Evolutionary conservation across 2,329 filamentous ascomycete genomes (phyloP), one percentile per base, ranked within the genome.

Genomic region (Graphilbum sp.): DNA sequence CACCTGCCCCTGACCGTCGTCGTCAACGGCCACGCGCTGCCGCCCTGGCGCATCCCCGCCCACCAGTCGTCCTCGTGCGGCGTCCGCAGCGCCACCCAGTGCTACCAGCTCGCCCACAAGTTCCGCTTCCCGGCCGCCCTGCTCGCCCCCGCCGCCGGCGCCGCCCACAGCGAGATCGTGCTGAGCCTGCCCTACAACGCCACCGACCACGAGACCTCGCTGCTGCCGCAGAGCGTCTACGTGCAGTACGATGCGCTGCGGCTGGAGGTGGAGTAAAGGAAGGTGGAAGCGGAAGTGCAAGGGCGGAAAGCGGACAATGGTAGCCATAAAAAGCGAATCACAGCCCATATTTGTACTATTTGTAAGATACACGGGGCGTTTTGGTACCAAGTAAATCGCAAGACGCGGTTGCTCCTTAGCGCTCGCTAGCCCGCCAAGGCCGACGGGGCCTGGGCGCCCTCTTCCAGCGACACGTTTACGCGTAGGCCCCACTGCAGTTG

Each of bases 201-300:
- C 1, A 76, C 68, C 4, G 61, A 75, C 45, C 65, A 66, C 15
- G 70, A 77, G 54, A 64, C 63, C 23, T 72, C 74, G 0, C 36
- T 76, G 34, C 15, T 35, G 34, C 6, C 34, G 20, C 13, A 16
- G 21, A 35, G 20, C 15, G 59, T 73, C 0, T 79, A 79, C 51
- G 65, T 79, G 6, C 72, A 79, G 56, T 79, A 79, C 45, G 74
- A 79, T 54, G 73, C 75, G 2, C 47, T 79, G 49, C 59, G 73
- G 36, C 47, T 79, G 34, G 74, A 79, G 48, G 49, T 78, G 20
- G 50, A 51, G 39, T 66, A n/a, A 55, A 33, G 7, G 31, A 11
- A 15, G 7, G 27, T 29, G 27, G 27, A 29, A 12, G 13, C 7
- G 27, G 5, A 29, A 29, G 15, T 24, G 21, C 23, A 12, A 25